Percentiles rank a stretch among this genome's conserved stretches.
Conservation (phyloP, 1,284 basidiomycete species). For the Cerioporus squamosus region DNA sequence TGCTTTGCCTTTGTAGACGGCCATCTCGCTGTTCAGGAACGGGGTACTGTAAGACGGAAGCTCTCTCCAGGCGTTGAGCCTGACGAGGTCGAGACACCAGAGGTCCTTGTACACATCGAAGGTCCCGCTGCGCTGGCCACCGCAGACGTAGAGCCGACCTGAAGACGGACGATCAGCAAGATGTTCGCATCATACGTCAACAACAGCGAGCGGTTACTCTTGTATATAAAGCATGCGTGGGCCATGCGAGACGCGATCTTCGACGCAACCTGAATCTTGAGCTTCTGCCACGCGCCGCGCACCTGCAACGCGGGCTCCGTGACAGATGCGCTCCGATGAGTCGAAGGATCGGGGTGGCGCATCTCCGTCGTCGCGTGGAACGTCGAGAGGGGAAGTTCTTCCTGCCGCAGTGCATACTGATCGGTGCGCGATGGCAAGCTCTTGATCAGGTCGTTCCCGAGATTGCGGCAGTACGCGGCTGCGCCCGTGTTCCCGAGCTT, state of each 20-base stretch:
- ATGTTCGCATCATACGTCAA: too few species aligned
- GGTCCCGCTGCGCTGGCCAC: conserved; percentile 37
- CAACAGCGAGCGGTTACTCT: conserved; percentile 7
- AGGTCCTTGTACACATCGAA: conserved; percentile 36
- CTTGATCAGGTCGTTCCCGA: conserved; percentile 13
- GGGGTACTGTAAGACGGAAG: conserved; percentile 33
- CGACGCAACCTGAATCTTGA: conserved; percentile 21
- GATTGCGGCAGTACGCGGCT: conserved; percentile 22
- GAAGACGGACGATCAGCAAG: not conserved
- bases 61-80: conserved; percentile 35
- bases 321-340: conserved; percentile 13
- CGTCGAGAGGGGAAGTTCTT: conserved; percentile 5
- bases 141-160: conserved; percentile 41
- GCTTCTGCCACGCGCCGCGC: conserved; percentile 31
- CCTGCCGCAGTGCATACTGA: conserved; percentile 8
- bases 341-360: conserved; percentile 28
- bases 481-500: conserved; percentile 27
- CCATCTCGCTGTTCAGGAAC: conserved; percentile 32
- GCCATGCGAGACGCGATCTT: conserved; percentile 25
- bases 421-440: conserved; percentile 8
- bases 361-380: conserved; percentile 2
- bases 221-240: conserved; percentile 30
- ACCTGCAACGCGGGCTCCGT: conserved; percentile 24
- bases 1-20: conserved; percentile 36
- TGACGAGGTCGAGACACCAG: conserved; percentile 37